Conservation (phyloP, 306 rosid species). For the Vigna trinervia region DNA sequence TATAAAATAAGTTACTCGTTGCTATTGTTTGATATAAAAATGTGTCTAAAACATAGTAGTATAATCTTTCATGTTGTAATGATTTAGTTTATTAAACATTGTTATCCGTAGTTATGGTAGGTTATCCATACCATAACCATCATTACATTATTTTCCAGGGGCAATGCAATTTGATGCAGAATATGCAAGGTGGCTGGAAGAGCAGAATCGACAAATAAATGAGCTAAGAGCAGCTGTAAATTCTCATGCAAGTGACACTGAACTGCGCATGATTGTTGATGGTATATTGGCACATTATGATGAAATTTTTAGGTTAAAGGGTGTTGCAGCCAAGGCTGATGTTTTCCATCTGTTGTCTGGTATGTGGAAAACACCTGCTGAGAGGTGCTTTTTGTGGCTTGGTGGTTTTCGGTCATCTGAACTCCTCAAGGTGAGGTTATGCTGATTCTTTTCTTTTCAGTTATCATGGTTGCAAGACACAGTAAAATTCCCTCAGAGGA, state of each 20-base stretch:
- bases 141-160: slow-evolving; percentile 60
- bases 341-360: slow-evolving; percentile 98
- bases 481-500: neutral
- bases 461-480: neutral
- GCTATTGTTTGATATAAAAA: slow-evolving; percentile 35
- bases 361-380: slow-evolving; percentile 99
- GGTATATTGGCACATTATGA: slow-evolving; percentile 84
- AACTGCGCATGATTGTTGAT: slow-evolving; percentile 92
- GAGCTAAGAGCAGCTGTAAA: slow-evolving; percentile 96
- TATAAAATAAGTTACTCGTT: slow-evolving; percentile 31
- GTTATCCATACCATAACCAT: slow-evolving; percentile 39
- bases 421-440: slow-evolving; percentile 79
- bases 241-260: slow-evolving; percentile 95
- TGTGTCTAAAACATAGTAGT: slow-evolving; percentile 28
- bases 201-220: slow-evolving; percentile 84
- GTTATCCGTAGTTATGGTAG: slow-evolving; percentile 34
- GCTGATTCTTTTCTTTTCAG: slow-evolving; percentile 24
- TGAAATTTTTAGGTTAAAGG: slow-evolving; percentile 83
- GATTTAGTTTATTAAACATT: slow-evolving; percentile 20
- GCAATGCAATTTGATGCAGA: slow-evolving; percentile 96
- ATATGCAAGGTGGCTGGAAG: slow-evolving; percentile 94
- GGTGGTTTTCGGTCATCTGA: slow-evolving; percentile 98
- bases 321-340: slow-evolving; percentile 88
- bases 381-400: slow-evolving; percentile 96
- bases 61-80: slow-evolving; percentile 31